Evolutionary conservation across 768 basidiomycete genomes (phyloP).

Genomic region (Phaffia tasmanica): DNA sequence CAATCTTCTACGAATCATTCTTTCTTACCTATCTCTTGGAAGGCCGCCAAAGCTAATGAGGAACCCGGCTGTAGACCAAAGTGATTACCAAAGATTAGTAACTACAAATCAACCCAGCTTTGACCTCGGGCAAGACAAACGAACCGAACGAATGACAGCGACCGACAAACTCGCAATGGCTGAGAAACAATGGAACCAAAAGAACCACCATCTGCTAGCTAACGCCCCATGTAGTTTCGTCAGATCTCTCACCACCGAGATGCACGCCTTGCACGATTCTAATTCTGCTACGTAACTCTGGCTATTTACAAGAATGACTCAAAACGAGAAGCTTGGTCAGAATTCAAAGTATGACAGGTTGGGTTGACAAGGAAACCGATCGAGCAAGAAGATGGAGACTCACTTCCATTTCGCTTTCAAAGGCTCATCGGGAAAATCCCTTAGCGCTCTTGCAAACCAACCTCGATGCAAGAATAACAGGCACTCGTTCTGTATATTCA

Average conservation of each 20-base stretch:
- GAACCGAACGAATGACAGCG: slow-evolving; percentile 3
- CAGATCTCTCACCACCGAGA: slow-evolving; percentile 13
- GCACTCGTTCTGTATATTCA: neutral
- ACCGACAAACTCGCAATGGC: slow-evolving; percentile 12
- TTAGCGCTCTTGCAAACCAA: slow-evolving; percentile 20
- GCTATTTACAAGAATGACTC: neutral
- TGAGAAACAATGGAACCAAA: slow-evolving; percentile 19
- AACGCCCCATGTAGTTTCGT: slow-evolving; percentile 14
- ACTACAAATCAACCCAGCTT: neutral
- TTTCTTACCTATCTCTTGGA: neutral
- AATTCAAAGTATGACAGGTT: too few relatives aligned
- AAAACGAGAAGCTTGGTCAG: too few relatives aligned
- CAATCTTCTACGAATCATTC: too few relatives aligned
- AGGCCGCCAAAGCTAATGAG: neutral
- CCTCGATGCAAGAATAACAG: slow-evolving; percentile 23
- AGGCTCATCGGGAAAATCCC: slow-evolving; percentile 22
- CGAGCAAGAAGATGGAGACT: too few relatives aligned
- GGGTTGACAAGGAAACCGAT: too few relatives aligned
- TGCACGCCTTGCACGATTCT: slow-evolving; percentile 14
- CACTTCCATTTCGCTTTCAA: slow-evolving; percentile 5
- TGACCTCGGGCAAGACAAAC: neutral
- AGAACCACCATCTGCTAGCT: slow-evolving; percentile 20
- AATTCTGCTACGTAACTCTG: slow-evolving; percentile 8
- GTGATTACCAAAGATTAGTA: neutral
- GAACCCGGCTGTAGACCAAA: neutral